Base-by-base conservation (phyloP, 2,329 filamentous ascomycete genomes). In the Diaporthe vaccinii region DNA sequence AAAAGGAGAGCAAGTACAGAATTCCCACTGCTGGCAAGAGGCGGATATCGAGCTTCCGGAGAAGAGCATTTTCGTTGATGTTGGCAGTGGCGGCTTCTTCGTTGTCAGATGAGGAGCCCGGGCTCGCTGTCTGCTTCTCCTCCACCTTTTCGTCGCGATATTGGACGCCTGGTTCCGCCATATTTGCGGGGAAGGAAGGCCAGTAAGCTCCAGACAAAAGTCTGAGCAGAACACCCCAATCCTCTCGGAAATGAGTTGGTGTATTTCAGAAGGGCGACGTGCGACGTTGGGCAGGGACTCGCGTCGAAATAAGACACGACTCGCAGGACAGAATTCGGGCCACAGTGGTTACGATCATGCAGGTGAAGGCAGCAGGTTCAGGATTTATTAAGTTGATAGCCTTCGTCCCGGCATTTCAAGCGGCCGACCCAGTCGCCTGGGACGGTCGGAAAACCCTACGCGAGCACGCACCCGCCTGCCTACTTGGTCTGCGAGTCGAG, bases 1-100 rank as follows among this genome's bases (percentile, higher is more conserved):
- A 80, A 76, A 91, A 91, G 0, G 88, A 90, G 0, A 91, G 80
- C 8, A 91, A 80, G 78, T 91, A 91, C 15, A 91, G 77, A 4
- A 91, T 79, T 0, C 89, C 89, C 2, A 91, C 86, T 0, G 88
- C 87, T 0, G 90, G 90, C 0, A 91, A 81, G 5, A 91, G 82
- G 61, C 85, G 84, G 4, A 81, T 77, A 76, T 91, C 90, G 20
- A 91, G 79, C 76, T 90, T 93, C 14, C 91, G 85, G 9, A 94
- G 79, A 2, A 94, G 83, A 0, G 85, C 83, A 55, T 86, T 89
- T 79, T 93, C 91, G 73, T 90, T 88, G 44, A 93, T 80, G 0
- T 65, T 46, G 53, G 53, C 20, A 51, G 46, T 58, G 3, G 58
- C 61, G 15, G 20, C 65, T 25, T 77, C 70, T 22, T 76, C 76